phyloP scores from a whole-genome alignment of 768 basidiomycete species.

The Kwoniella newhampshirensis region DNA sequence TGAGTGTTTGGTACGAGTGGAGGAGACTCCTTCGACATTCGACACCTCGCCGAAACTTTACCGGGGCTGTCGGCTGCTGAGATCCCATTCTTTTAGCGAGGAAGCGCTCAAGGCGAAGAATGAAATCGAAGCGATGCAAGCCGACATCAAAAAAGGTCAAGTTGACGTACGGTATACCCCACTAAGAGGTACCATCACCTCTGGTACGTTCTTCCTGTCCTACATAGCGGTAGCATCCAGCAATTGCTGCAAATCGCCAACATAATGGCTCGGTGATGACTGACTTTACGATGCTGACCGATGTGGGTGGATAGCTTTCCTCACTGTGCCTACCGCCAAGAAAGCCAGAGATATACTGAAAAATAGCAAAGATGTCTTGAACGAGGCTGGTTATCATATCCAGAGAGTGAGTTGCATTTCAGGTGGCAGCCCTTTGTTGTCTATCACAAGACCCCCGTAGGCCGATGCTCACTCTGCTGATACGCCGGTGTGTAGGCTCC shows the following conservation, averaged over 20 bases:
- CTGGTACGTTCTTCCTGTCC: no score
- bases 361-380: constrained; percentile 2
- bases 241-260: no score
- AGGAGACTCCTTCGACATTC: no score
- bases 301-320: constrained; percentile 33
- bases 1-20: neutral
- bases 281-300: no score
- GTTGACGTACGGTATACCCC: neutral
- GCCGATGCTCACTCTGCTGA: neutral
- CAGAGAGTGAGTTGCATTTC: constrained; percentile 21
- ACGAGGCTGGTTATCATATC: constrained; percentile 16
- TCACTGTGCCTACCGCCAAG: constrained; percentile 30
- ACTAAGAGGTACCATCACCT: constrained; percentile 12
- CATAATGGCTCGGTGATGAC: no score
- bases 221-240: no score
- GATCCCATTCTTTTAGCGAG: constrained; percentile 2
- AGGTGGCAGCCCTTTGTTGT: neutral
- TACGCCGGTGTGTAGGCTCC: constrained; percentile 13
- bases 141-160: constrained; percentile 5
- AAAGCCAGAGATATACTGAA: constrained; percentile 16
- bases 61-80: no score
- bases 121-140: constrained; percentile 12
- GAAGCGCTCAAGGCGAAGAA: constrained; percentile 10
- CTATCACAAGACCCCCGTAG: neutral
- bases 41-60: no score